phyloP scores from a whole-genome alignment of 2,329 filamentous ascomycete genomes.

The Alternaria brassicae region DNA sequence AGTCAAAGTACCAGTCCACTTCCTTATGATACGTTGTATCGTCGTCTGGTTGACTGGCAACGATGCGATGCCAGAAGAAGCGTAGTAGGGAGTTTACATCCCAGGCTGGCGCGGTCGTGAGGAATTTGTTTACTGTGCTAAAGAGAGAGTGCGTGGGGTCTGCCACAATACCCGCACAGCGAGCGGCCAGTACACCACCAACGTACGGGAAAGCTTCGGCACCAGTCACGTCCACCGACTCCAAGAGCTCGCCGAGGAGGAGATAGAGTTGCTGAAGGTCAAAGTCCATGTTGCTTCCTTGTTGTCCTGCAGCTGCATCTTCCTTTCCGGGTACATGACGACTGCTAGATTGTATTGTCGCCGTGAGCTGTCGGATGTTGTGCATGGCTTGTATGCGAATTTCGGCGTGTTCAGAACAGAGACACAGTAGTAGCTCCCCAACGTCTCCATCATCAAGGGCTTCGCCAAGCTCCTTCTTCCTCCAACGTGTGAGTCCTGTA shows the following conservation, averaged over 20 bases:
- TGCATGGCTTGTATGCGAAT: conserved; percentile 80
- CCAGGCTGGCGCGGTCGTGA: conserved; percentile 81
- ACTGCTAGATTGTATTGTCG: conserved; percentile 55
- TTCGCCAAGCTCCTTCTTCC: conserved; percentile 77
- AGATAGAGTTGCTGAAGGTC: conserved; percentile 82
- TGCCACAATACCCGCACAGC: conserved; percentile 72
- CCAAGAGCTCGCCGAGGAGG: conserved; percentile 78
- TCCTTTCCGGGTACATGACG: not conserved
- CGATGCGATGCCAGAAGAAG: conserved; percentile 71
- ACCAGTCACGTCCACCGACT: conserved; percentile 62
- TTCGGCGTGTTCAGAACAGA: conserved; percentile 76
- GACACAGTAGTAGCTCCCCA: conserved; percentile 72
- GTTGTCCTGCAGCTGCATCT: conserved; percentile 8
- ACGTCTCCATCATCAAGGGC: conserved; percentile 80
- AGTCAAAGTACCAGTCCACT: conserved; percentile 74
- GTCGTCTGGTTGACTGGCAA: conserved; percentile 76
- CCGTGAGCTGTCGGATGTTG: conserved; percentile 69
- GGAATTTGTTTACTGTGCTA: conserved; percentile 82
- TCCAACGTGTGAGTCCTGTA: conserved; percentile 67
- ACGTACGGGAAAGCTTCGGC: conserved; percentile 69
- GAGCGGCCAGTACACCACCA: conserved; percentile 76
- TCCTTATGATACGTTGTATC: conserved; percentile 75
- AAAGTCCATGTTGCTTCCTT: conserved; percentile 54
- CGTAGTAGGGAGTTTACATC: conserved; percentile 62
- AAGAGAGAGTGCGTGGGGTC: conserved; percentile 85